Percentiles rank a stretch among this genome's conserved stretches.
phyloP scores from a whole-genome alignment of 2,329 filamentous ascomycete genomes.

The Cercospora berteroae region DNA sequence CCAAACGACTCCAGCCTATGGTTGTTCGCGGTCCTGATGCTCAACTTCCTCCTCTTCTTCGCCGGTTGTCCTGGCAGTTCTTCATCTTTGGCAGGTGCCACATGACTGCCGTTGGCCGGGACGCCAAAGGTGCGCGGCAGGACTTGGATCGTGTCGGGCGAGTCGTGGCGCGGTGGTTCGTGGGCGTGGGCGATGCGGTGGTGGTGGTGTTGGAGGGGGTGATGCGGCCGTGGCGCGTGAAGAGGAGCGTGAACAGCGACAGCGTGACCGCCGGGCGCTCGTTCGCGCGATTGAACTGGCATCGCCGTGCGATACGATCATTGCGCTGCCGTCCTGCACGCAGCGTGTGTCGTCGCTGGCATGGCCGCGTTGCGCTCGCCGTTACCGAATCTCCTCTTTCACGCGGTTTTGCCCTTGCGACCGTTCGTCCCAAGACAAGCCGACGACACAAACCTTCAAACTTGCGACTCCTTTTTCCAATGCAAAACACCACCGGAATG shows the following conservation, averaged over 20 bases:
- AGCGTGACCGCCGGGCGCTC: slow-evolving; percentile 13
- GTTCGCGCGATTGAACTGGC: slow-evolving; percentile 11
- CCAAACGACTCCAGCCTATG: slow-evolving; percentile 29
- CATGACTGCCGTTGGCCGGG: slow-evolving; percentile 3
- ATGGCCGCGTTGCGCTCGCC: slow-evolving; percentile 1
- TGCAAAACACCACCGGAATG: neutral
- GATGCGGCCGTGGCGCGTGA: slow-evolving; percentile 8
- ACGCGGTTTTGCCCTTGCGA: slow-evolving; percentile 1
- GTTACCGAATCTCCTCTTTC: slow-evolving; percentile 1
- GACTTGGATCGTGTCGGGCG: slow-evolving; percentile 10
- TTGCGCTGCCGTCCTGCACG: slow-evolving; percentile 10
- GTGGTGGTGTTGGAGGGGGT: slow-evolving; percentile 6
- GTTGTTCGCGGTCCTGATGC: slow-evolving; percentile 22
- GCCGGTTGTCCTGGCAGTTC: slow-evolving; percentile 27
- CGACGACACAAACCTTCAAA: neutral
- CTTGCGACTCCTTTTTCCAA: neutral
- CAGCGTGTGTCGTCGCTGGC: neutral
- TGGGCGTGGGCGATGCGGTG: slow-evolving; percentile 1
- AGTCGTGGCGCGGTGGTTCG: neutral
- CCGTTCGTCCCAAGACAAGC: neutral
- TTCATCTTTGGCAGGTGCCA: slow-evolving; percentile 4
- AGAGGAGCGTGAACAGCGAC: slow-evolving; percentile 8
- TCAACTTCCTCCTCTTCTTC: slow-evolving; percentile 32
- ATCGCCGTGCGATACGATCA: slow-evolving; percentile 12
- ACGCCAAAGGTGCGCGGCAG: neutral